Evolutionary conservation across 1,284 basidiomycete genomes (phyloP), one percentile per base, ranked within the genome.

Genomic region (Phenoliferia sp.): DNA sequence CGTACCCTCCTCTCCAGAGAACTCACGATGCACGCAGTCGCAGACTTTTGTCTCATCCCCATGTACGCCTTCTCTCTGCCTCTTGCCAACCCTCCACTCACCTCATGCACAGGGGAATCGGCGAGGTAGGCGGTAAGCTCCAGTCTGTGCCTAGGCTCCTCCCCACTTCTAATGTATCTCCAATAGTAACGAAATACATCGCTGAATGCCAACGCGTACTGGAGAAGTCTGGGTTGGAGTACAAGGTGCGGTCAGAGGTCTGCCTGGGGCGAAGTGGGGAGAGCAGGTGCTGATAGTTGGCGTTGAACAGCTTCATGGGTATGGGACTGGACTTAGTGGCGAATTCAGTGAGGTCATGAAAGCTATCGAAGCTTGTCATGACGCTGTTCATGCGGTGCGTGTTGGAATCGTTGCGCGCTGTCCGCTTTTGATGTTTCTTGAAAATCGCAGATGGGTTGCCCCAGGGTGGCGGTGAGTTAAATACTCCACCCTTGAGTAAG

Each of bases 321-420:
- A 73, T 36, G 72, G 72, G 3, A 67, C 66, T 9, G 70, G 66
- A 16, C 29, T 73, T 19, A 59, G 67, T 32, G 72, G 68, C 32
- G 72, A 73, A 62, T 72, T 59, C 55, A n/a, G 85, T 35, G 82
- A 86, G 65, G 93, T 96, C 9, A 79, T 78, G 73, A 73, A 64
- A 73, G 88, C 88, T 0, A 92, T 92, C 66, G 88, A 92, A 69
- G 90, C 89, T 67, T 94, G 92, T 76, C 93, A 96, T 77, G 84
- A 84, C 28, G 93, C 92, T 0, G 89, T 95, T 0, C 93, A 95
- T 75, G 86, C 85, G 10, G 76, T 81, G 74, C 75, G 75, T 31
- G 74, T 76, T 2, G 10, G 31, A 15, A 10, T 29, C 2, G 4
- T 28, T 26, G 55, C 22, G 6, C 55, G 16, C 3, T 10, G 32